Conservation (phyloP, 345 rosid species). For the Psidium friedrichsthalianum region DNA sequence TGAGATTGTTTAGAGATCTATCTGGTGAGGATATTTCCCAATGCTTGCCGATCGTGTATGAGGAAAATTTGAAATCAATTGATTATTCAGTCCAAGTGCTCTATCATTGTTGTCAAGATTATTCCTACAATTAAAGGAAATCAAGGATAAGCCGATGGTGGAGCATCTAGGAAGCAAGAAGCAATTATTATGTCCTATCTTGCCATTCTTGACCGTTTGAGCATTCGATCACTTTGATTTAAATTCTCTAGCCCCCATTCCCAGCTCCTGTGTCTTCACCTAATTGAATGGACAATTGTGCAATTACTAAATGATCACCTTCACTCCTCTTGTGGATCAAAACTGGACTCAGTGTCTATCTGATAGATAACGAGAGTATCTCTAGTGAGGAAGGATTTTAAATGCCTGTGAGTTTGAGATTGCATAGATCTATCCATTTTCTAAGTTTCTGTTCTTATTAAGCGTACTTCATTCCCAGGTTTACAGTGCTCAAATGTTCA, state of each 20-base stretch:
- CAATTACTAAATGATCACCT: not conserved
- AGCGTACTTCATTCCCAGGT: not conserved
- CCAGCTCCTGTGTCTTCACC: not conserved
- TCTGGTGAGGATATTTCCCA: not conserved
- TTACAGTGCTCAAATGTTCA: not conserved
- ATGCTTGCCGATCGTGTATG: not conserved
- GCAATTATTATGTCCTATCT: not conserved
- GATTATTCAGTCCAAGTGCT: not conserved
- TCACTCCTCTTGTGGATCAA: not conserved
- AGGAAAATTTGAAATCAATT: not conserved
- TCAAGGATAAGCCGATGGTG: not conserved
- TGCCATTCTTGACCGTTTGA: not conserved
- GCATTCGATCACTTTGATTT: not conserved
- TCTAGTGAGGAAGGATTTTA: not conserved
- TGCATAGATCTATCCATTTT: not conserved
- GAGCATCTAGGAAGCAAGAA: not conserved
- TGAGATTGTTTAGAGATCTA: not conserved
- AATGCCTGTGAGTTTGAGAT: not conserved
- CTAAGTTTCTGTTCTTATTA: not conserved
- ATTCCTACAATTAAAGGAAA: not conserved
- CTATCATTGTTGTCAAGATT: not conserved
- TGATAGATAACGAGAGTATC: not conserved
- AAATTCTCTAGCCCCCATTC: not conserved
- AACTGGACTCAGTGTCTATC: not conserved
- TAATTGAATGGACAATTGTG: not conserved